Evolutionary conservation across 129 eudicot species (phyloP), one percentile per base, ranked within the genome.

Genomic region (Cynara cardunculus): DNA sequence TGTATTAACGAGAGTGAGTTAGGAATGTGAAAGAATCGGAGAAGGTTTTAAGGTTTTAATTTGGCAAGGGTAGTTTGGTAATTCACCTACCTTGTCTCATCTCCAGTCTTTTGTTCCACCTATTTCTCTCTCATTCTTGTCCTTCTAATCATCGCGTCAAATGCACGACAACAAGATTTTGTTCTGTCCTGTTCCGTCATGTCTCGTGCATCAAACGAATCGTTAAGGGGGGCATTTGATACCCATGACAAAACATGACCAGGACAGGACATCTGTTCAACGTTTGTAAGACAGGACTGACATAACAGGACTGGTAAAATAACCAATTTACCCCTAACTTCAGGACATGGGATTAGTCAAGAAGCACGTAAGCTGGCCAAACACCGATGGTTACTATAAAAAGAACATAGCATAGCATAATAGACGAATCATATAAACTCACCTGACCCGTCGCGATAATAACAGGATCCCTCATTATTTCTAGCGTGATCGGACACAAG

Each of bases 381-480:
- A 49, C 62, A 53, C 21, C 21, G 7, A 49, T 22, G 8, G 2
- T 53, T 53, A 53, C 22, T 7, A 3, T 3, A 16, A 49, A 49
- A 8, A 9, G 46, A 37, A 37, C 7, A 53, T 14, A 18, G 2
- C 62, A 16, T 34, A 72, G 78, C 66, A 61, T 81, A 9, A 12
- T 1, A 28, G 9, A 24, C 24, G 61, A 30, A 10, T 25, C 34
- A 76, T 71, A 49, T 41, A 46, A 68, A 75, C 26, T 32, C 84
- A 91, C 97, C 94, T 92, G 97, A 77, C 98, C 96, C 16, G 92
- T 94, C 4, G 98, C 86, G 25, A 94, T 80, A 72, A 94, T 92
- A 22, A 92, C 97, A 27, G 98, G 97, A 83, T 94, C 98, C 32
- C 89, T 80, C 98, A 94, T 92, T 22, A 94, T 94, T 78, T 94